Base-by-base conservation (phyloP, 306 rosid genomes). In the Corylus americana region DNA sequence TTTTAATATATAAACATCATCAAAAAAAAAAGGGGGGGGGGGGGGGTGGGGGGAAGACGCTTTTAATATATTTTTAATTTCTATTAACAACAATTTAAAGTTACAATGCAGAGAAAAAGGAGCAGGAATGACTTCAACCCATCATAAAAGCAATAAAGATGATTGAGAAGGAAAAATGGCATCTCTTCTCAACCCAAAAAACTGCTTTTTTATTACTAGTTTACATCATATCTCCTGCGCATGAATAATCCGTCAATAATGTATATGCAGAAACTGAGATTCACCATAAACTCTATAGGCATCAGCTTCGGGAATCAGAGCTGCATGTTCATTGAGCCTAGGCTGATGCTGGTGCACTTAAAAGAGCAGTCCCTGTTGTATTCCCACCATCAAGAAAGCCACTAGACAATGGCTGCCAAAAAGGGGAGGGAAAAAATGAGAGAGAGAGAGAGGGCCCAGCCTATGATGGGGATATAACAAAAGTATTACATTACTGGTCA, bases 311-410 rank as follows among this genome's bases (percentile, higher is more conserved):
- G 35, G 35, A 31, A 31, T 31, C 35, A 71, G 29, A 79, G 37
- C 76, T 58, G 69, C 53, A 74, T 8, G 59, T 59, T 55, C 72
- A 69, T 39, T 51, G 72, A 58, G 71, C 66, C 84, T 88, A 76
- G 79, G 82, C 79, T 77, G 85, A 84, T 47, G 85, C 31, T 7
- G 88, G 87, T 82, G 80, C 84, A 79, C 84, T 85, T 53, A 83
- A 51, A 77, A 88, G 82, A 18, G 76, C 77, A 20, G 80, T 61
- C 77, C 88, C 92, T 14, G 90, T 72, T 20, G 75, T 74, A 76
- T 78, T 90, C 75, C 87, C 91, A 74, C 79, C 81, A 74, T 94
- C 94, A 77, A 92, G 97, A 83, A 92, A 91, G 83, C 83, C 58
- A 74, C 77, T 63, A 51, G 92, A 89, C 17, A 83, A 80, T 85